Evolutionary conservation across 768 basidiomycete species (phyloP).

Genomic region (Mycena capillaripes): DNA sequence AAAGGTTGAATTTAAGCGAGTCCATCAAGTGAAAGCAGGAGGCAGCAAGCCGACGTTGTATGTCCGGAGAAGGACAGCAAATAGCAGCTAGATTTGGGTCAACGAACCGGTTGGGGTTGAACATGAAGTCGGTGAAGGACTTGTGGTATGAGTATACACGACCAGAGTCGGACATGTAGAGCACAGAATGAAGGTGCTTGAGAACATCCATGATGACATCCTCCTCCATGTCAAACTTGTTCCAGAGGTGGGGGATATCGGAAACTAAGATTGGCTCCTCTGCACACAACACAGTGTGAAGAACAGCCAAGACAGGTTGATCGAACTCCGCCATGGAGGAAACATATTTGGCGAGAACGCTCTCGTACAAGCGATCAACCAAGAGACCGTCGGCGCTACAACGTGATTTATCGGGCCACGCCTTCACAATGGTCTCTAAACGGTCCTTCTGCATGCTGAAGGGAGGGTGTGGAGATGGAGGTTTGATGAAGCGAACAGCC

Average conservation of each 20-base stretch:
- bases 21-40: conserved; percentile 11
- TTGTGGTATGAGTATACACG: conserved; percentile 11
- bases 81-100: not conserved
- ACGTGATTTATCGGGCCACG: conserved; percentile 4
- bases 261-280: not conserved
- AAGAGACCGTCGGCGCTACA: not conserved
- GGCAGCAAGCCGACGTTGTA: not conserved
- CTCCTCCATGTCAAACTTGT: not conserved
- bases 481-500: not conserved
- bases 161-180: not conserved
- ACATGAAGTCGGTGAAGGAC: conserved; percentile 11
- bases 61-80: not conserved
- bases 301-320: not conserved
- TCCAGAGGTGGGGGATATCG: not conserved
- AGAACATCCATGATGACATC: not conserved
- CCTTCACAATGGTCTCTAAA: not conserved
- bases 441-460: not conserved
- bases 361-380: conserved; percentile 7
- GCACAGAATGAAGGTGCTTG: not conserved
- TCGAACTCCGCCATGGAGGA: not conserved
- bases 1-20: conserved; percentile 22
- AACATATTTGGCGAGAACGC: not conserved
- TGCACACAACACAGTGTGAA: conserved; percentile 4
- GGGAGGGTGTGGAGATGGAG: not conserved
- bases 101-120: not conserved